Evolutionary conservation across 2,329 filamentous ascomycete genomes (phyloP), one percentile per base, ranked within the genome.

Genomic region (Claviceps sorghi): DNA sequence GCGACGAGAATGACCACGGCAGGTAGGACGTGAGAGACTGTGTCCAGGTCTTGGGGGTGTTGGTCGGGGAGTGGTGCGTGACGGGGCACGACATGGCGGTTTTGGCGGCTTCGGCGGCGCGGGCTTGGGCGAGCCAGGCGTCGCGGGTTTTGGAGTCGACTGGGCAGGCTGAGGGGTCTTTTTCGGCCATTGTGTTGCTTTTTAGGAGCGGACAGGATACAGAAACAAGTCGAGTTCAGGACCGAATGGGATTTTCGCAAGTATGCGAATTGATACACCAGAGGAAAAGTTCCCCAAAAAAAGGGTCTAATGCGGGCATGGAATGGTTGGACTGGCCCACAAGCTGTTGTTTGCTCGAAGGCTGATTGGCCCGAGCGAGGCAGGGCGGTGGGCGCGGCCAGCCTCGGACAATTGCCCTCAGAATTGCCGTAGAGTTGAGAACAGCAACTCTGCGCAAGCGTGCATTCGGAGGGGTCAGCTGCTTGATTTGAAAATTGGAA

Each of bases 141-240:
- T 89, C 85, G 61, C 93, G 84, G 50, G 88, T 85, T 62, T 88
- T 86, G 70, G 90, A 86, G 70, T 97, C 90, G 62, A 97, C 88
- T 5, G 93, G 93, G 63, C 93, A 97, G 53, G 74, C 75, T 57
- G 61, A 57, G 21, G 60, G 55, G 47, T 57, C 45, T 43, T 55
- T 56, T 51, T 61, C 53, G 41, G 49, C 52, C 43, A 54, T 54
- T 38, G 21, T 45, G 47, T 34, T 38, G 42, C 26, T 26, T 26
- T 26, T 5, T 5, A 26, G 26, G 26, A 5, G 26, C 5, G 3
- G 3, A 5, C 3, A 26, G 34, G 34, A 13, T 36, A 10, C 3
- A 38, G 6, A 17, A n/a, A 38, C 15, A 38, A 38, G 36, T 17
- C 36, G 36, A n/a, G 17, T 17, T 17, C 15, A 38, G 15, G 36